Evolutionary conservation across 768 basidiomycete species (phyloP), one percentile per base, ranked within the genome.

Genomic region (Kwoniella bestiolae): DNA sequence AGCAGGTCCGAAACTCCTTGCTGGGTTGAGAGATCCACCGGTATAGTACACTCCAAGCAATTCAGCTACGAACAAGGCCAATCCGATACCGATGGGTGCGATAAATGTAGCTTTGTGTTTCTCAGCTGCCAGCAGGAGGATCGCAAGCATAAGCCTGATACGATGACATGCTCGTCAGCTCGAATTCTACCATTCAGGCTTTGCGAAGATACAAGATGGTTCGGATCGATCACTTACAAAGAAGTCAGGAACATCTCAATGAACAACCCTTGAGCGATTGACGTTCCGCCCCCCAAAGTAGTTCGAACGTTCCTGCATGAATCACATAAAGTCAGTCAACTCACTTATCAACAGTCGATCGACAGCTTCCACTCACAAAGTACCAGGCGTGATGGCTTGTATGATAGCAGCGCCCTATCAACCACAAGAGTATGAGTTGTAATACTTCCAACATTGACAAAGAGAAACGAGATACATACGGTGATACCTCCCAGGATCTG

Each of bases 71-170:
- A 80, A 80, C 7, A 80, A 67, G 16, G 80, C 74, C 5, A 80
- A 74, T 58, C 82, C 82, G 57, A 83, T 83, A 53, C 82, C 83
- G 67, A 83, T 78, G 0, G 83, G 83, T 11, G 83, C 82, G 31
- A 83, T 75, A 72, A 81, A 82, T 0, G 83, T 83, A 1, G 82
- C 82, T 62, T 82, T 82, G 70, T 80, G 79, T 63, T 80, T 80
- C 68, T 80, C 79, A 26, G 79, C 79, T 21, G 79, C 79, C 3
- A 80, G 74, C 4, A 80, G 62, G 18, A 80, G 67, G 32, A 76
- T 75, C 29, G 71, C 71, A 5, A 72, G 53, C 71, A 72, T 72
- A 56, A 75, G 63, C 23, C 71, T 69, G 56, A 16, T 32, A 46
- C 21, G 44, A 47, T 56, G n/a, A n/a, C 26, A 14, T 41, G 6